Conservation (phyloP, 495 filamentous ascomycete genomes). For the Tuber aestivum region DNA sequence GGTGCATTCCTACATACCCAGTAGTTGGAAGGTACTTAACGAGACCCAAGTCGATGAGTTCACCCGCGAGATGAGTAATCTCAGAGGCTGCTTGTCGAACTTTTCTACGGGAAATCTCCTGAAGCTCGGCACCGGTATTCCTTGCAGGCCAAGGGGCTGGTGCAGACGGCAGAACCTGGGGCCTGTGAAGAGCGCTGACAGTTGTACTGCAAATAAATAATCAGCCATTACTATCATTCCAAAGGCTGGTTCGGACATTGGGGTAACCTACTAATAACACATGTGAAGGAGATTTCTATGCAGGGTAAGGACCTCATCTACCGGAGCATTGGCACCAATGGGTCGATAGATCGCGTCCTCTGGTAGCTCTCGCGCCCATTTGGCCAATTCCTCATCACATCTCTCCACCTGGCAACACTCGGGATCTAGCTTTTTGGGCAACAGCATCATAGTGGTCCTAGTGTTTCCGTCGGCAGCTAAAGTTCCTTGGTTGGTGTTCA, state of each 20-base stretch:
- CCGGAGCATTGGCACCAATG: constrained; percentile 18
- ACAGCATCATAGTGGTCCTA: constrained; percentile 79
- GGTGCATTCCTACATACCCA: constrained; percentile 44
- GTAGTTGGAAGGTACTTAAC: constrained; percentile 77
- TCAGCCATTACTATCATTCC: constrained; percentile 12
- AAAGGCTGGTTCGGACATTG: neutral
- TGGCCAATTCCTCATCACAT: constrained; percentile 66
- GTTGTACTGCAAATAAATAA: constrained; percentile 54
- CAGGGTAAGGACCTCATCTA: constrained; percentile 58
- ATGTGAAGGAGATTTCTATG: constrained; percentile 77
- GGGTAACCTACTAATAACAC: constrained; percentile 56
- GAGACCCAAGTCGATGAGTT: constrained; percentile 61
- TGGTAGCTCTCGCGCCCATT: constrained; percentile 66
- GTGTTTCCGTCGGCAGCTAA: constrained; percentile 59
- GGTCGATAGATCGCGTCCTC: constrained; percentile 43
- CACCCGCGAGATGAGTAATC: constrained; percentile 70
- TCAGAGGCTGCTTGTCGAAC: constrained; percentile 73
- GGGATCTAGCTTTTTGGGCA: constrained; percentile 74
- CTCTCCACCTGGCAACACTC: constrained; percentile 59
- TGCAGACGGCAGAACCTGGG: constrained; percentile 74
- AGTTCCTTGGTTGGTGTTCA: constrained; percentile 67
- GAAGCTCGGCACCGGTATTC: constrained; percentile 53
- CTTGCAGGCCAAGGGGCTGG: constrained; percentile 53
- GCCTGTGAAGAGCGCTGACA: constrained; percentile 77
- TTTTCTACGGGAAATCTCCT: constrained; percentile 70